These are phyloP conservation scores for Candolleomyces efflorescens DNA, from an alignment of 768 basidiomycete species.

Conservation along the genomic window DNA sequence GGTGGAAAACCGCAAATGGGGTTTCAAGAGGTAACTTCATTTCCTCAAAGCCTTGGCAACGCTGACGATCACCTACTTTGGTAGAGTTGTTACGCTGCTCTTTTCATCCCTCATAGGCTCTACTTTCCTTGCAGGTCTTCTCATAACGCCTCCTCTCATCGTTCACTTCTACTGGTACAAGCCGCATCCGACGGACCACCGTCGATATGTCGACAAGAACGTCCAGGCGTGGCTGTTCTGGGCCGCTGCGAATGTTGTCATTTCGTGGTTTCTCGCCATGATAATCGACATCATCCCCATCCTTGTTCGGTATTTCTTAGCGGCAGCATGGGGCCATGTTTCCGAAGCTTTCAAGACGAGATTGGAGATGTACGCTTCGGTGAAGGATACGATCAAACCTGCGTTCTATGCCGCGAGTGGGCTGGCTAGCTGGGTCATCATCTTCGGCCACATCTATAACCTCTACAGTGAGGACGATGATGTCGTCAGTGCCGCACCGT, in stretches of 20 bases:
- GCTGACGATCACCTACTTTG: not conserved
- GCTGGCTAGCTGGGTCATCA: conserved; percentile 73
- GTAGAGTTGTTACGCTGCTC: conserved; percentile 54
- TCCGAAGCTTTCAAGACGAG: conserved; percentile 63
- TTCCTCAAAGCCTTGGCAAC: not conserved
- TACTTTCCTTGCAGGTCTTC: conserved; percentile 54
- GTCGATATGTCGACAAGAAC: conserved; percentile 60
- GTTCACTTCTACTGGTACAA: conserved; percentile 71
- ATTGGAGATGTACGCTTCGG: conserved; percentile 64
- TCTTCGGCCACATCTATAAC: conserved; percentile 63
- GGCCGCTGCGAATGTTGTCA: conserved; percentile 71
- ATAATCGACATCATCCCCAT: conserved; percentile 65
- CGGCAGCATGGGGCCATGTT: conserved; percentile 69
- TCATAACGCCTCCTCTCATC: conserved; percentile 59
- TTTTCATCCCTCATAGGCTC: conserved; percentile 76
- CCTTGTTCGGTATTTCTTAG: conserved; percentile 46
- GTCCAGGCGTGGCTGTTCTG: conserved; percentile 79
- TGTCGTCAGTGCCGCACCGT: conserved; percentile 47
- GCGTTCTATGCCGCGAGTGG: conserved; percentile 65
- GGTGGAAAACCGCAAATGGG: conserved; percentile 43
- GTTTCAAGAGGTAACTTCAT: conserved; percentile 44
- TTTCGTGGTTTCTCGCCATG: conserved; percentile 78
- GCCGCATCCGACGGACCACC: conserved; percentile 48
- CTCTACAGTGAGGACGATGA: conserved; percentile 42
- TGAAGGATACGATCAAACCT: conserved; percentile 69